Percentiles rank a stretch among this genome's conserved stretches.
phyloP scores from a whole-genome alignment of 2,329 filamentous ascomycete genomes.

The Pyrenochaeta sp. region DNA sequence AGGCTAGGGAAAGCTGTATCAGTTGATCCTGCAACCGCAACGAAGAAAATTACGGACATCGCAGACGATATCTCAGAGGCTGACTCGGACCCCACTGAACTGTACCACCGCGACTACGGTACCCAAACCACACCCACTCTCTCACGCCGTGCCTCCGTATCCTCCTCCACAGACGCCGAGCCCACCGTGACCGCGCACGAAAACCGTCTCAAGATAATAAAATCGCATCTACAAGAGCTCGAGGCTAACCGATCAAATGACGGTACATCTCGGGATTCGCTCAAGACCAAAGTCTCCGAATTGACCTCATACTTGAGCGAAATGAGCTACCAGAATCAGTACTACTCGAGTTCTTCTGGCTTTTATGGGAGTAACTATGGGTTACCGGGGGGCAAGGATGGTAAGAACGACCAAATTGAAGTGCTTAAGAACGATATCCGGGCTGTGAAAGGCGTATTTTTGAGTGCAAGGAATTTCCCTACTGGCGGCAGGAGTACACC shows the following conservation, averaged over 20 bases:
- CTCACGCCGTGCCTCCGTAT: conserved; percentile 50
- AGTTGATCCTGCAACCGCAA: conserved; percentile 60
- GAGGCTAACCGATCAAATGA: conserved; percentile 60
- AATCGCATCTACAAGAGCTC: conserved; percentile 61
- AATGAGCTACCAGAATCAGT: conserved; percentile 50
- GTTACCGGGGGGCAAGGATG: conserved; percentile 57
- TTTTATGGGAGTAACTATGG: conserved; percentile 42
- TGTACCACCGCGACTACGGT: conserved; percentile 82
- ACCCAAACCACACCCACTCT: conserved; percentile 73
- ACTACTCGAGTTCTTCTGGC: conserved; percentile 54
- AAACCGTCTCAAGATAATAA: conserved; percentile 60
- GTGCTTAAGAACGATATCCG: conserved; percentile 78
- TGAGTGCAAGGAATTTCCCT: conserved; percentile 77
- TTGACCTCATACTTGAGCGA: conserved; percentile 70
- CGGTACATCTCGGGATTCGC: conserved; percentile 57
- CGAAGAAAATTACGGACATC: conserved; percentile 35
- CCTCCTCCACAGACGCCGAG: conserved; percentile 32
- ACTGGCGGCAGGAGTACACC: conserved; percentile 32
- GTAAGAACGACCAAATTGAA: conserved; percentile 74
- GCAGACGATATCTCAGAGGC: conserved; percentile 56
- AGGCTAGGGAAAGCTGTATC: conserved; percentile 69
- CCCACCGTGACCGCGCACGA: conserved; percentile 50
- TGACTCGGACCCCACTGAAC: conserved; percentile 74
- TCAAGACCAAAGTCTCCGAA: conserved; percentile 60
- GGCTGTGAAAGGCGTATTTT: conserved; percentile 78